These are phyloP conservation scores for Coniella vitis DNA, from an alignment of 2,329 filamentous ascomycete species.

Conservation along the genomic window DNA sequence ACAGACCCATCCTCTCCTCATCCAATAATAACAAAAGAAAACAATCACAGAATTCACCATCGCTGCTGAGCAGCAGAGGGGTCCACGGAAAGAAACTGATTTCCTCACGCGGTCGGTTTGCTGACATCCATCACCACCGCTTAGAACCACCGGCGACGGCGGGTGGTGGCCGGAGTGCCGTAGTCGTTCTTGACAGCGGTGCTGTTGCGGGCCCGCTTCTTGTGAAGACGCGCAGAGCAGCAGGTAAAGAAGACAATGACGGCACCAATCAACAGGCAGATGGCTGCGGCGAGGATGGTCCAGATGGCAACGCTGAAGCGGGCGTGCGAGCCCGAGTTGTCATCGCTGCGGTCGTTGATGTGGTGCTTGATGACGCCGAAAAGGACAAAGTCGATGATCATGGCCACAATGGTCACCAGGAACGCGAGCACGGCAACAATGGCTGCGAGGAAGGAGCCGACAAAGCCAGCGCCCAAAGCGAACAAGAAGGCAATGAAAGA, in stretches of 20 bases:
- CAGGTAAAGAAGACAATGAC: conserved; percentile 55
- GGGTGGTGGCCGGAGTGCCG: conserved; percentile 10
- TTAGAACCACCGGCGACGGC: conserved; percentile 16
- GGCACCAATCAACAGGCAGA: conserved; percentile 48
- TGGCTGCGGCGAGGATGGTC: conserved; percentile 50
- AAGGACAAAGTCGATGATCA: conserved; percentile 51
- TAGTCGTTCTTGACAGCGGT: conserved; percentile 25
- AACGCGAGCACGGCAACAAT: conserved; percentile 43
- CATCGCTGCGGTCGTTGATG: conserved; percentile 47
- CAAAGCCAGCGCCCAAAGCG: conserved; percentile 42
- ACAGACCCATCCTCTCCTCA: no score
- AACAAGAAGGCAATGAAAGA: conserved; percentile 54
- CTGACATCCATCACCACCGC: not conserved
- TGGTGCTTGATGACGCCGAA: conserved; percentile 48
- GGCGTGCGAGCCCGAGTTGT: conserved; percentile 34
- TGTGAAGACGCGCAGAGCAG: conserved; percentile 43
- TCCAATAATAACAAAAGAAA: no score
- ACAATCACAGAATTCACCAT: no score
- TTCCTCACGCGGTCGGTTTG: not conserved
- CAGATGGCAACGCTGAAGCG: conserved; percentile 50
- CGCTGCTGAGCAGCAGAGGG: no score
- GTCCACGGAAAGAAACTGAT: no score
- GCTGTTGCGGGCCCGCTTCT: conserved; percentile 24
- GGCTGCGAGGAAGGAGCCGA: conserved; percentile 45
- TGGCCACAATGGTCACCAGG: conserved; percentile 39